Evolutionary conservation across 2,329 filamentous ascomycete species (phyloP).

Genomic region (Lecanoromycetidae sp.): DNA sequence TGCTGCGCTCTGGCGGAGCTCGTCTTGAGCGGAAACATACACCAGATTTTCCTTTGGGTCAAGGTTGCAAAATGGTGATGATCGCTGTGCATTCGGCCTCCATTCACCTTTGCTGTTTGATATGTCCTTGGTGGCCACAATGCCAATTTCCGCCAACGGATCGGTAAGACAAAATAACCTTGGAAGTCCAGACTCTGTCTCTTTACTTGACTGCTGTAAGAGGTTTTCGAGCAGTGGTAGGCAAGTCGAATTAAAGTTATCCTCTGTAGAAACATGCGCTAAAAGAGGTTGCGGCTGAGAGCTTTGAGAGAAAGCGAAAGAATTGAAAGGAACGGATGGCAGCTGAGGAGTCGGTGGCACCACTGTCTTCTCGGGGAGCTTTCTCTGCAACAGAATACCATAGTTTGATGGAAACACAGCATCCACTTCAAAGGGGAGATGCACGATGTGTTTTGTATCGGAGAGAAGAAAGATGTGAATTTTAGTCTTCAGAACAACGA

Average conservation of each 20-base stretch:
- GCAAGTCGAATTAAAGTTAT: constrained; percentile 34
- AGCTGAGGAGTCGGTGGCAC: constrained; percentile 24
- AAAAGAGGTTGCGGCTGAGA: constrained; percentile 16
- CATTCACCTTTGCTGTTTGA: neutral
- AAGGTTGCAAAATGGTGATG: constrained; percentile 2
- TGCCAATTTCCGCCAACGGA: constrained; percentile 71
- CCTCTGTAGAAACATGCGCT: neutral
- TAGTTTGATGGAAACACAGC: constrained; percentile 68
- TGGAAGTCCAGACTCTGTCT: constrained; percentile 44
- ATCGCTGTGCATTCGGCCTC: neutral
- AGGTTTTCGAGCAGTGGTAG: constrained; percentile 43
- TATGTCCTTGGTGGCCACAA: constrained; percentile 39
- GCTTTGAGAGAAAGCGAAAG: constrained; percentile 53
- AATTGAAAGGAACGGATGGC: constrained; percentile 60
- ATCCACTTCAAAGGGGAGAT: constrained; percentile 91
- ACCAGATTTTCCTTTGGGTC: constrained; percentile 12
- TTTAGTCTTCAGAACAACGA: constrained; percentile 85
- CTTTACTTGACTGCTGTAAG: constrained; percentile 44
- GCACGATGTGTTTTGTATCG: constrained; percentile 76
- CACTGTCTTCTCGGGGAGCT: constrained; percentile 38
- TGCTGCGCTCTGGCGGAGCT: neutral
- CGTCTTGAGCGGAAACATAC: constrained; percentile 16
- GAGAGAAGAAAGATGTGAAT: constrained; percentile 86
- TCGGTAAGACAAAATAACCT: constrained; percentile 72
- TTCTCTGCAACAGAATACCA: constrained; percentile 79